Evolutionary conservation across 495 filamentous ascomycete genomes (phyloP), one percentile per base, ranked within the genome.

Genomic region (Penicillium pancosmium): DNA sequence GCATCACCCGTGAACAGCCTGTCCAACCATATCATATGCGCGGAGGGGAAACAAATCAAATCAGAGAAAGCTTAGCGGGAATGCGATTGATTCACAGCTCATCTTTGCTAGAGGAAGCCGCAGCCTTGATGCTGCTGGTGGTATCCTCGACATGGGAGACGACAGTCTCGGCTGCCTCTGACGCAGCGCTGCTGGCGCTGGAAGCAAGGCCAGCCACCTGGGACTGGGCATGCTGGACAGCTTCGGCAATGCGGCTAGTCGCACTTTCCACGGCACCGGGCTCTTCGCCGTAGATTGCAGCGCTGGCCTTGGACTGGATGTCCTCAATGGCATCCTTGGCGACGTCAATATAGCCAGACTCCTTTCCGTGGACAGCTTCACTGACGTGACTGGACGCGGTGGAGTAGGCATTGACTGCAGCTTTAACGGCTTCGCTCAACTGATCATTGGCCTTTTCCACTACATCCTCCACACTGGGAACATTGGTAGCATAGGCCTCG

Each of bases 381-480:
- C 81, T 85, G 33, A 78, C 76, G 35, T 75, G 72, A 16, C 74
- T 77, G 23, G 75, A 73, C 5, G 75, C 77, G 7, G 81, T 80
- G 2, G 69, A 72, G 62, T 82, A 84, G 9, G 75, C 79, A 53
- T 73, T 74, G 9, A 74, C 70, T 1, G 78, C 83, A 25, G 82
- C 85, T n/a, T 83, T 80, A 21, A 89, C 80, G 19, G 81, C 86
- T 16, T 78, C 73, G 52, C 85, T 78, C 40, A 88, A 71, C 58
- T 84, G 82, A 6, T 81, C 75, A 59, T 75, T 83, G 16, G 81
- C 84, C 13, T 78, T 68, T 10, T 78, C 75, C 47, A 90, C 70
- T 43, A 89, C 82, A 40, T 78, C 74, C 58, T 89, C 87, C 25
- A 90, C 56, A 13, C 75, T 73, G 19, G 86, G 80, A 10, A 84